A percentile compares a stretch with the other conserved stretches of the same genome.
Evolutionary conservation across 1,139 yeast genomes (phyloP).

Genomic region (Pneumocystis murina): DNA sequence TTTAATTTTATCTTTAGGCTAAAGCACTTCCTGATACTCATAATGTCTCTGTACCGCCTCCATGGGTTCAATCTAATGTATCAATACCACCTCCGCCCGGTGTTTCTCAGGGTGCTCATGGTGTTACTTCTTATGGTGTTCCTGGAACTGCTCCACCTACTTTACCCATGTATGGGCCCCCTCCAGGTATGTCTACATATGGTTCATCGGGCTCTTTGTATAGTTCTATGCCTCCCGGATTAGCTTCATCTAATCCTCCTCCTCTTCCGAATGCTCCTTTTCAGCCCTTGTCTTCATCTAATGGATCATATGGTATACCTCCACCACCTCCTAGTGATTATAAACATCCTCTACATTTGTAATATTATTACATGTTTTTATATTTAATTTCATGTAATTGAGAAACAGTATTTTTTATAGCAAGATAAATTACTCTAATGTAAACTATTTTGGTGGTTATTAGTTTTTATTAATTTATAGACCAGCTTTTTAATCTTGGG

Average conservation of each 20-base stretch:
- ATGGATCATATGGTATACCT: neutral
- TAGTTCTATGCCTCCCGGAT: neutral
- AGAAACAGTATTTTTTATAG: neutral
- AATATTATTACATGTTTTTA: neutral
- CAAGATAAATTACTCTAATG: neutral
- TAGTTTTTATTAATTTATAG: neutral
- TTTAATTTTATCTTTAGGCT: conserved; percentile 4
- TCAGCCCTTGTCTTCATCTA: neutral
- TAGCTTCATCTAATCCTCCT: neutral
- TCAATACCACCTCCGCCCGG: conserved; percentile 6
- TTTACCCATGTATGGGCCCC: neutral
- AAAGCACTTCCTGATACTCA: conserved; percentile 9
- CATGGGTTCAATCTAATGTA: conserved; percentile 6
- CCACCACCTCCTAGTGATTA: neutral
- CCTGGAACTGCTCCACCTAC: conserved; percentile 5
- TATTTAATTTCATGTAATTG: neutral
- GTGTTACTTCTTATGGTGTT: conserved; percentile 1
- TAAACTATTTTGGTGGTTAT: neutral
- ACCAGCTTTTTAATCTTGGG: neutral
- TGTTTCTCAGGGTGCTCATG: neutral
- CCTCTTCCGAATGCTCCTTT: neutral
- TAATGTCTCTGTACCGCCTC: conserved; percentile 9
- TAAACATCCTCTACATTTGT: neutral
- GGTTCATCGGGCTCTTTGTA: neutral
- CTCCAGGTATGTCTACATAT: neutral